Conservation (phyloP, 2,329 filamentous ascomycete species). For the Arachnopeziza araneosa region DNA sequence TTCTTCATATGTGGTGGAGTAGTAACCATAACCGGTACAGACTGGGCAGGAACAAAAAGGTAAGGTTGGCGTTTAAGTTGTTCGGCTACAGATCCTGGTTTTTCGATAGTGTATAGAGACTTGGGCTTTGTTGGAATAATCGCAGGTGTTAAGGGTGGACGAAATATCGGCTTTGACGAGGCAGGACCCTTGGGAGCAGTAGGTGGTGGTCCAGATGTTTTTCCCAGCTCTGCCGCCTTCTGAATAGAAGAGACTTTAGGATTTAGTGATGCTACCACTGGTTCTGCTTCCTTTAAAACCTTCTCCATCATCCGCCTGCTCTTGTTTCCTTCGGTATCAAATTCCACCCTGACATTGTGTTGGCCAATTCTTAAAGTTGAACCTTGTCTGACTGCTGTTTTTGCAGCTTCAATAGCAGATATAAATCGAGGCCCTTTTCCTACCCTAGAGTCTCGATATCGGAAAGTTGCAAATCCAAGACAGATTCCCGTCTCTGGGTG, state of each 20-base stretch:
- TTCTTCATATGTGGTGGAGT: conserved; percentile 90
- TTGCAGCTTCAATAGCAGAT: conserved; percentile 74
- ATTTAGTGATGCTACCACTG: conserved; percentile 8
- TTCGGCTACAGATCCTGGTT: conserved; percentile 50
- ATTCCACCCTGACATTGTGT: conserved; percentile 72
- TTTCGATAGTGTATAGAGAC: conserved; percentile 47
- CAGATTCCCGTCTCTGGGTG: conserved; percentile 93
- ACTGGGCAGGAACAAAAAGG: conserved; percentile 80
- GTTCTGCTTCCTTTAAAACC: conserved; percentile 60
- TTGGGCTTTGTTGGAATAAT: conserved; percentile 40
- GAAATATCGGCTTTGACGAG: conserved; percentile 25
- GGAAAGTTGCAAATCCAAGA: conserved; percentile 86
- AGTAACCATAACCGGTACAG: conserved; percentile 78
- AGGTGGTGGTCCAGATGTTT: conserved; percentile 62
- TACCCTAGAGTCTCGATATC: conserved; percentile 68
- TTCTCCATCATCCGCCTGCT: conserved; percentile 74
- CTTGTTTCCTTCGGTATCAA: conserved; percentile 81
- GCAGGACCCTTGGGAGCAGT: conserved; percentile 79
- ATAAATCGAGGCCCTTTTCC: conserved; percentile 38
- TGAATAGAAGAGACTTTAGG: conserved; percentile 29
- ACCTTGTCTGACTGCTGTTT: conserved; percentile 69
- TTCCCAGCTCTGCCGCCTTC: conserved; percentile 35
- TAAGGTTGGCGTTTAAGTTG: conserved; percentile 78
- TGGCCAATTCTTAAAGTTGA: conserved; percentile 76
- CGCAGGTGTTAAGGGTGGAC: conserved; percentile 17